Conservation (phyloP, 106 monocot genomes). For the Allium sativum region DNA sequence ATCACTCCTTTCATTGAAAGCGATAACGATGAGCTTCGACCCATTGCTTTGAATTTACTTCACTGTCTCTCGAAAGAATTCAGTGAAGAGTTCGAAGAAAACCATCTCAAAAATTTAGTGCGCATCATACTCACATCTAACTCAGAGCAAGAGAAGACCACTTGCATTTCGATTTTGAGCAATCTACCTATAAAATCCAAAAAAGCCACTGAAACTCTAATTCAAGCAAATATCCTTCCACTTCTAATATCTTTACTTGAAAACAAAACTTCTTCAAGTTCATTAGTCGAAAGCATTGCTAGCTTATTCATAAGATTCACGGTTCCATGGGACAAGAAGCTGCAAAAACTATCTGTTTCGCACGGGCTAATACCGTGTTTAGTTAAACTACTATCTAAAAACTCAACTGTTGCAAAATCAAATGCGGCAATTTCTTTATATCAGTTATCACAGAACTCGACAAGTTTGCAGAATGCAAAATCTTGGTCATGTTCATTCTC, state of each 20-base stretch:
- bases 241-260: slow-evolving; percentile 33
- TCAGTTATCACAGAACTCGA: slow-evolving; percentile 69
- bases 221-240: slow-evolving; percentile 44
- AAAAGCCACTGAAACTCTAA: slow-evolving; percentile 45
- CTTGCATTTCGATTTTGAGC: slow-evolving; percentile 51
- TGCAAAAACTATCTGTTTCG: slow-evolving; percentile 45
- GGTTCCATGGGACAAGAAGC: slow-evolving; percentile 58
- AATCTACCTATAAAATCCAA: slow-evolving; percentile 56
- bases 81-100: slow-evolving; percentile 31
- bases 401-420: slow-evolving; percentile 32
- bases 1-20: slow-evolving; percentile 50
- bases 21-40: slow-evolving; percentile 27
- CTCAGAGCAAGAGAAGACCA: slow-evolving; percentile 43
- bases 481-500: slow-evolving; percentile 39
- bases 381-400: slow-evolving; percentile 46
- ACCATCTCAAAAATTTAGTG: slow-evolving; percentile 37
- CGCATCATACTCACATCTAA: slow-evolving; percentile 26
- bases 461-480: slow-evolving; percentile 36
- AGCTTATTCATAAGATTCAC: slow-evolving; percentile 59
- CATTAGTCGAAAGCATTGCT: slow-evolving; percentile 44
- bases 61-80: slow-evolving; percentile 55
- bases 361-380: slow-evolving; percentile 53
- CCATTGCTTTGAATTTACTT: slow-evolving; percentile 38
- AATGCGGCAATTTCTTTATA: slow-evolving; percentile 64
- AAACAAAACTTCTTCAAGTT: slow-evolving; percentile 4